Evolutionary conservation across 148 eudicot genomes (phyloP).

Genomic region (Chenopodium formosanum): DNA sequence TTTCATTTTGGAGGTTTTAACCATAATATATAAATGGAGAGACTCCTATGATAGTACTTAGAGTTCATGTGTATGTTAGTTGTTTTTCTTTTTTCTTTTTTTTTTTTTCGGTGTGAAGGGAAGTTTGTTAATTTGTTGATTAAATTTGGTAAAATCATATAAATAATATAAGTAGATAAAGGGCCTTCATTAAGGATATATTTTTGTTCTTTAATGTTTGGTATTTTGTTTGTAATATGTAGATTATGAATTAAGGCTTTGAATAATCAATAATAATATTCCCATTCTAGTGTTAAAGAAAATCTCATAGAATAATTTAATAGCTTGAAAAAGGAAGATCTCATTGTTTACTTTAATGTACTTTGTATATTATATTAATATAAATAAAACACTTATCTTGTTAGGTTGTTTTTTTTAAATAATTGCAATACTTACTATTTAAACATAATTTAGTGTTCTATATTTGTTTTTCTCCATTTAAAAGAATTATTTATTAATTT

Average conservation of each 20-base stretch:
- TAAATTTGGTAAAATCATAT: conserved; percentile 14
- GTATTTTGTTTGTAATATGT: conserved; percentile 2
- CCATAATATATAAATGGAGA: background rate
- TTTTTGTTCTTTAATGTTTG: conserved; percentile 21
- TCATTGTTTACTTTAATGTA: too few species aligned
- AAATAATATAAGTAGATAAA: background rate
- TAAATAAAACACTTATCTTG: too few species aligned
- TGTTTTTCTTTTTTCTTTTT: background rate
- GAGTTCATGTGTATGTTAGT: background rate
- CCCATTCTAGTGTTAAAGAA: background rate
- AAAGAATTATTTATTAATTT: too few species aligned
- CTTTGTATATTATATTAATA: too few species aligned
- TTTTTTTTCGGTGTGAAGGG: conserved; percentile 3
- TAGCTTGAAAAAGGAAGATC: conserved; percentile 5
- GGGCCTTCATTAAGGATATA: conserved; percentile 1
- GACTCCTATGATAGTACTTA: background rate
- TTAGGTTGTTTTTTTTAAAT: too few species aligned
- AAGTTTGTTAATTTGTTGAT: conserved; percentile 25
- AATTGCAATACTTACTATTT: too few species aligned
- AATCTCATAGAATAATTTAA: background rate
- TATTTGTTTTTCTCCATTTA: too few species aligned
- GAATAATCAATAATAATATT: background rate
- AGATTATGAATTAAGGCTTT: background rate
- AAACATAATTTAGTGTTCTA: too few species aligned
- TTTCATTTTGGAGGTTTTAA: background rate